A percentile compares a stretch with the other conserved stretches of the same genome.
phyloP scores from a whole-genome alignment of 1,139 yeast species.

The Ogataea hybrid region DNA sequence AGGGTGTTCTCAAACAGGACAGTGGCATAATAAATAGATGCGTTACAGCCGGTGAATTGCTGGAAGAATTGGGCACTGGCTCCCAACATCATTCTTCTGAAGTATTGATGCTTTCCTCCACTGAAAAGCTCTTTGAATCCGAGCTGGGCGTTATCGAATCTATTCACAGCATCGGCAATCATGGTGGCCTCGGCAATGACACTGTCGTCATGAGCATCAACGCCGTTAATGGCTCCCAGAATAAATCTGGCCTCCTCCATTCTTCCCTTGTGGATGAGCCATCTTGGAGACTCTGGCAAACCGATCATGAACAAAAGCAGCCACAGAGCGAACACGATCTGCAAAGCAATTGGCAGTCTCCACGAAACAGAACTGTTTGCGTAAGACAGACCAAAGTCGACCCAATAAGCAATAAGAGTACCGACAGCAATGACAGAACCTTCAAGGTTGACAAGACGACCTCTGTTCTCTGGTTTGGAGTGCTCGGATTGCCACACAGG shows the following conservation, averaged over 20 bases:
- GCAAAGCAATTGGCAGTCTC: conserved; percentile 48
- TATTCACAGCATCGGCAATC: conserved; percentile 36
- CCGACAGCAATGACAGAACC: conserved; percentile 74
- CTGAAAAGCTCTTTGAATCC: conserved; percentile 47
- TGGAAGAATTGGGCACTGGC: conserved; percentile 64
- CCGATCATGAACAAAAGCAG: conserved; percentile 29
- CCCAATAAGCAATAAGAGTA: conserved; percentile 72
- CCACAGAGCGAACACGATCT: conserved; percentile 40
- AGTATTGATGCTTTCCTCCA: conserved; percentile 57
- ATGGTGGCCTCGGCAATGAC: conserved; percentile 43
- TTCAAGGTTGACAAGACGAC: conserved; percentile 65
- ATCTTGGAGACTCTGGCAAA: conserved; percentile 65
- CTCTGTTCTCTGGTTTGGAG: conserved; percentile 70
- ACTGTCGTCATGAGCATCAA: conserved; percentile 41
- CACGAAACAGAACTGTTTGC: conserved; percentile 50
- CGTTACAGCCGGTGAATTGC: conserved; percentile 53
- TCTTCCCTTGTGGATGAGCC: conserved; percentile 55
- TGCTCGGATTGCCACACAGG: conserved; percentile 84
- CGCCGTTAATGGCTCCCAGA: conserved; percentile 40
- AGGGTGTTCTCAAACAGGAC: conserved; percentile 57
- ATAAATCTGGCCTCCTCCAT: conserved; percentile 48
- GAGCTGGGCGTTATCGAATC: conserved; percentile 32
- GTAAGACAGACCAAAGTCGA: conserved; percentile 69
- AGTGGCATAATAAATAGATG: conserved; percentile 67
- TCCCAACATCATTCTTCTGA: conserved; percentile 56